Evolutionary conservation across 306 rosid genomes (phyloP), one percentile per base, ranked within the genome.

Genomic region (Lagenaria siceraria): DNA sequence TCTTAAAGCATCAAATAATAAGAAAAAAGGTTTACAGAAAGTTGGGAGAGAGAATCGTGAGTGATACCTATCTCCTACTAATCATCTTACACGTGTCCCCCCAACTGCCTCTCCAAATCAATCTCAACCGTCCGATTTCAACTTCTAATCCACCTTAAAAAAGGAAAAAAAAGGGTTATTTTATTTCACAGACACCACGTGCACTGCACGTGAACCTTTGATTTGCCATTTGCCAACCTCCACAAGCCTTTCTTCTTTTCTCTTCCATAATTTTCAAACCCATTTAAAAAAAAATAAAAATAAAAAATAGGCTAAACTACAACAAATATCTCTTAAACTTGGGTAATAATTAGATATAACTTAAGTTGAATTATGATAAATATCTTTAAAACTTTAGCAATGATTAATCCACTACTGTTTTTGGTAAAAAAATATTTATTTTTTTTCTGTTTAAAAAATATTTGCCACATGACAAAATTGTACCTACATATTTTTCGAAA

Each of bases 11-110:
- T 36, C 48, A 22, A 64, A 53, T 19, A 61, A 17, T 19, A 61
- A 17, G 2, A 22, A 22, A 59, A 62, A 29, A 17, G 13, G 21
- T 1, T 61, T 62, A 62, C 69, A 62, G 13, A 48, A 71, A 46
- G 76, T 48, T 71, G 40, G 76, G 58, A 42, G 21, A 46, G 21
- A 69, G 75, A 69, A 69, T 69, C 75, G 43, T 43, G 75, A 43
- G 22, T 4, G 0, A 12, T 60, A 53, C 11, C 29, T 48, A 8
- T 3, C 7, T 6, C 6, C 51, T 43, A 42, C 75, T 53, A 56
- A 71, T 42, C 76, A 48, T 48, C 46, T 71, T 24, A 48, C 76
- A 71, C 76, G 40, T 48, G 76, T 17, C 27, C 35, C 7, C 35
- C 18, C 76, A 25, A 48, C 75, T 71, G 4, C 59, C 31, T 69